Conservation (phyloP, 768 basidiomycete species). For the Gymnopilus junonius region DNA sequence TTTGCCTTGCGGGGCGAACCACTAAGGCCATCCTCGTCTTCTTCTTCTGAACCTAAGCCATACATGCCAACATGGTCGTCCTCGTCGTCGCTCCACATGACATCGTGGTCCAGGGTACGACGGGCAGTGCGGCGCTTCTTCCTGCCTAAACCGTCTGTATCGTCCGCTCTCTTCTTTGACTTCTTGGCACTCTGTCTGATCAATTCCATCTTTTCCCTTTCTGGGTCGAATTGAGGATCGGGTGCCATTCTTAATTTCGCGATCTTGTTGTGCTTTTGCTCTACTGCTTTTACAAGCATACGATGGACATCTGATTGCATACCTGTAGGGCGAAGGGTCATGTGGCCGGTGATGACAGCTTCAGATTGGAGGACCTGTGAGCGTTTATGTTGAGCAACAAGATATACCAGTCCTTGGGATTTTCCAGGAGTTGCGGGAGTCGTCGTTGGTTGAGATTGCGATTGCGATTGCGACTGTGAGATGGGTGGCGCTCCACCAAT, state of each 20-base stretch:
- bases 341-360: constrained; percentile 79
- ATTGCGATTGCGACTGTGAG: constrained; percentile 40
- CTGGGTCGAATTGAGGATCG: constrained; percentile 78
- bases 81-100: constrained; percentile 69
- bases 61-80: constrained; percentile 52
- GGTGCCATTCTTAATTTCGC: constrained; percentile 79
- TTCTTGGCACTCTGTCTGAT: constrained; percentile 68
- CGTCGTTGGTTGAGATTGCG: constrained; percentile 41
- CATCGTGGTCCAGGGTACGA: constrained; percentile 44
- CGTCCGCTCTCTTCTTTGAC: constrained; percentile 59
- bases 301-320: constrained; percentile 92
- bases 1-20: constrained; percentile 46
- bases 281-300: constrained; percentile 85
- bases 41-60: constrained; percentile 63
- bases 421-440: constrained; percentile 40
- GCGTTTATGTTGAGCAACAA: constrained; percentile 88
- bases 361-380: constrained; percentile 88
- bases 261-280: constrained; percentile 82
- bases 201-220: constrained; percentile 72
- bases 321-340: constrained; percentile 84
- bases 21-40: constrained; percentile 48
- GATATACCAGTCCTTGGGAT: constrained; percentile 82
- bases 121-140: constrained; percentile 50
- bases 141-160: constrained; percentile 50
- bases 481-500: constrained; percentile 44